A percentile compares a stretch with the other conserved stretches of the same genome.
These are phyloP conservation scores for Pseudopyrenochaeta lycopersici DNA, from an alignment of 2,329 filamentous ascomycete species.

Conservation along the genomic window DNA sequence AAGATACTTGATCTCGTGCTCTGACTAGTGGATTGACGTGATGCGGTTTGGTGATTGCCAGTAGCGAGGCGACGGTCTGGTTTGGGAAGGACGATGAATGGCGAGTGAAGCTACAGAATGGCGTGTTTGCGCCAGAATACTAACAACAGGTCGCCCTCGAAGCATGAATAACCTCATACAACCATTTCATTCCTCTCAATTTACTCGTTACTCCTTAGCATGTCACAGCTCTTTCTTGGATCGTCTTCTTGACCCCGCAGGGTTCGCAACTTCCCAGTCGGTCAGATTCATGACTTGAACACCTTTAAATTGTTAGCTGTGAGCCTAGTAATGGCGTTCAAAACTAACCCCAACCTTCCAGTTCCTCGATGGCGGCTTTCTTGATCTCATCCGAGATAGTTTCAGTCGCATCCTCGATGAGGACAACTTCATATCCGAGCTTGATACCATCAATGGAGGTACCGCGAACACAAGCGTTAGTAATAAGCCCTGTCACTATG, in stretches of 20 bases:
- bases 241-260: conserved; percentile 10
- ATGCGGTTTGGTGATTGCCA: conserved; percentile 13
- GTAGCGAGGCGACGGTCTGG: conserved; percentile 18
- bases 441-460: conserved; percentile 34
- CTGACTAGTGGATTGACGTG: conserved; percentile 16
- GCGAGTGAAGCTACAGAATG: background rate
- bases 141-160: background rate
- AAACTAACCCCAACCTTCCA: conserved; percentile 27
- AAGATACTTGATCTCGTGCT: conserved; percentile 19
- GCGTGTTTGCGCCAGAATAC: background rate
- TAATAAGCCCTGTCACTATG: conserved; percentile 28
- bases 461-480: conserved; percentile 29
- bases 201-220: background rate
- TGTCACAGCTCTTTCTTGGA: conserved; percentile 11
- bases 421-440: conserved; percentile 29
- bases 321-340: background rate
- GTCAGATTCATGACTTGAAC: conserved; percentile 31
- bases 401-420: conserved; percentile 36
- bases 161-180: background rate
- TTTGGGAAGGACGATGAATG: conserved; percentile 28
- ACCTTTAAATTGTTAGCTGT: conserved; percentile 9
- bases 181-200: background rate
- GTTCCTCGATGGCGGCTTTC: conserved; percentile 20
- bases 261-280: conserved; percentile 23
- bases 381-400: conserved; percentile 23